Base-by-base conservation (phyloP, 192 early-diverging fungal species). In the Gaertneriomyces sp. region DNA sequence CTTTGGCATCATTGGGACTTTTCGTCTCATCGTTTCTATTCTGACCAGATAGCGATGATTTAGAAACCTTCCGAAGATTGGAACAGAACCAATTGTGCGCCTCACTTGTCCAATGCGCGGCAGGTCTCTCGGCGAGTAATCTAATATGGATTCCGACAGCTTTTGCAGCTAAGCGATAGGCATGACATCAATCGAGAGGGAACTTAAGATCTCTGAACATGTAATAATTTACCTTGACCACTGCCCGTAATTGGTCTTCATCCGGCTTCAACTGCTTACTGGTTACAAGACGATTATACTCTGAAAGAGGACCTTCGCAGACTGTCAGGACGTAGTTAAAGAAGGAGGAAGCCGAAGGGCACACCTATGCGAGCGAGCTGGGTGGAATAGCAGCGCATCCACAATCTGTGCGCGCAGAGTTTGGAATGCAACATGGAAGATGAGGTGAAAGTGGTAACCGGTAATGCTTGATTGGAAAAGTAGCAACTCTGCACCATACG, bases 381-480 rank as follows among this genome's bases (percentile, higher is more conserved):
- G 47, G 12, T 49, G 16, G 47, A 49, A 49, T 49, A 49, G 12
- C 17, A 17, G 12, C 47, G 47, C 47, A 12, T 12, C 12, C 12
- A n/a, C 12, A 49, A 0, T n/a, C 2, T 12, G 47, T 17, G 12
- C 47, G 12, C 12, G 47, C 47, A 12, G 12, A 12, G 12, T 17
- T n/a, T 17, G 16, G 16, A 1, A 17, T 12, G 47, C 12, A 12
- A 17, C 17, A 49, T 12, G 47, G 16, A 17, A 0, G 47, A 17
- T 49, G 12, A 1, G 12, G 12, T 12, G 47, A 49, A 49, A 91
- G 60, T 79, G 88, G 54, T 70, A 86, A 7, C 75, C 88, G 20
- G 68, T 90, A 41, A 65, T 91, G 25, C 2, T 33, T 0, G 25
- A 33, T 33, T 2, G 25, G 25, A 33, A 33, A 2, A 33, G 25